Evolutionary conservation across 441 rosid species (phyloP), one percentile per base, ranked within the genome.

Genomic region (Kokia cookei): DNA sequence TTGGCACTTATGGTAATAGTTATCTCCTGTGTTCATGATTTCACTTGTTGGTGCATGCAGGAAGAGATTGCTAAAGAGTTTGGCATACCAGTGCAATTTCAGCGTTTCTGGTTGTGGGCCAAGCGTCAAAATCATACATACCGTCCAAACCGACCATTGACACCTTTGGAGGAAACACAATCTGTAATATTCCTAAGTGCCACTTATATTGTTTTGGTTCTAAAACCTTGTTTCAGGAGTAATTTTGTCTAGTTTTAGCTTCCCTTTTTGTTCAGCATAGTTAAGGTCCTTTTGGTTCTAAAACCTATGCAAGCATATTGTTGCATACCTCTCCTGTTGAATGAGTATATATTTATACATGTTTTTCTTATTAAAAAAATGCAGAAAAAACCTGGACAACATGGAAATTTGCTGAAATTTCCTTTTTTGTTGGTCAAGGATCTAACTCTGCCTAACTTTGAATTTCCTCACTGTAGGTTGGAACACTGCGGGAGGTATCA

Each of bases 81-180:
- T 27, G 85, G 82, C 13, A 69, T 86, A 59, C 87, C 86, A 48
- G 84, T 86, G 70, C 86, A 82, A 54, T 79, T 76, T 78, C 87
- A 84, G 69, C 83, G 87, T 27, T 86, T 81, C 71, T 86, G 90
- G 90, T 71, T 82, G 42, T 84, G 90, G 90, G 87, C 87, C 60
- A 86, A 84, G 79, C 84, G 90, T 62, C 86, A 86, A 72, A 86
- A 86, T 73, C 90, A 84, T 74, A 86, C 90, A 15, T 84, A 84
- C 69, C 87, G 87, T 55, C 90, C 90, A 37, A 81, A 84, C 75
- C 77, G 88, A 50, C 90, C 90, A 29, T 74, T 86, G 82, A 76
- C 86, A 42, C 82, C 70, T 48, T 70, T 55, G 43, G 90, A 84
- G 76, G 90, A 86, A 77, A 77, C 85, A 45, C 86, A 83, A 80